Conservation (phyloP, 225 moss, liverwort and hornwort genomes). For the Pseudisothecium myosuroides region DNA sequence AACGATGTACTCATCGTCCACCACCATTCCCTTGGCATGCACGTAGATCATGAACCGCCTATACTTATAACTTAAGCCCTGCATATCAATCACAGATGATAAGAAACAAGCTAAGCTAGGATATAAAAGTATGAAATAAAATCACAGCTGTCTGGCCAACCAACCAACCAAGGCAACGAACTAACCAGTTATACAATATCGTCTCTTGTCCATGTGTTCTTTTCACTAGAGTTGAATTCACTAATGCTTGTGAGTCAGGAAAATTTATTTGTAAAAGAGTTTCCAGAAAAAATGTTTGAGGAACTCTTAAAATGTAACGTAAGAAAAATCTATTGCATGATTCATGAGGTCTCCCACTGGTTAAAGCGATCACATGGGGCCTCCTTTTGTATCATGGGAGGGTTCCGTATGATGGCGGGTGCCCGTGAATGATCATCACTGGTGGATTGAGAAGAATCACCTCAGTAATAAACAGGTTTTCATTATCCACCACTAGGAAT, state of each 20-base stretch:
- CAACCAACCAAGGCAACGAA: not conserved
- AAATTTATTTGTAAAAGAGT: not conserved
- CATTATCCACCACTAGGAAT: not conserved
- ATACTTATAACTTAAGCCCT: constrained; percentile 28
- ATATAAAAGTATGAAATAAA: not conserved
- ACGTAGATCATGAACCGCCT: constrained; percentile 87
- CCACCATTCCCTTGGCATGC: constrained; percentile 79
- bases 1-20: constrained; percentile 79
- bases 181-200: not conserved
- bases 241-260: too few species aligned
- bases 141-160: not conserved
- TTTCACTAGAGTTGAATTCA: not conserved
- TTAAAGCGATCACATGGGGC: not conserved
- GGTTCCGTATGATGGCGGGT: not conserved
- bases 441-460: not conserved
- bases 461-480: not conserved
- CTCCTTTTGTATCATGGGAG: not conserved
- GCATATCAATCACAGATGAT: not conserved
- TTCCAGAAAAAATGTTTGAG: not conserved
- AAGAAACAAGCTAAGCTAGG: not conserved
- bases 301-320: too few species aligned
- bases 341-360: too few species aligned
- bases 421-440: not conserved
- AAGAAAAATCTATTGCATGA: not conserved
- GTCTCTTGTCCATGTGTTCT: too few species aligned